phyloP scores from a whole-genome alignment of 441 rosid genomes.

The Pelargonium citronellum region DNA sequence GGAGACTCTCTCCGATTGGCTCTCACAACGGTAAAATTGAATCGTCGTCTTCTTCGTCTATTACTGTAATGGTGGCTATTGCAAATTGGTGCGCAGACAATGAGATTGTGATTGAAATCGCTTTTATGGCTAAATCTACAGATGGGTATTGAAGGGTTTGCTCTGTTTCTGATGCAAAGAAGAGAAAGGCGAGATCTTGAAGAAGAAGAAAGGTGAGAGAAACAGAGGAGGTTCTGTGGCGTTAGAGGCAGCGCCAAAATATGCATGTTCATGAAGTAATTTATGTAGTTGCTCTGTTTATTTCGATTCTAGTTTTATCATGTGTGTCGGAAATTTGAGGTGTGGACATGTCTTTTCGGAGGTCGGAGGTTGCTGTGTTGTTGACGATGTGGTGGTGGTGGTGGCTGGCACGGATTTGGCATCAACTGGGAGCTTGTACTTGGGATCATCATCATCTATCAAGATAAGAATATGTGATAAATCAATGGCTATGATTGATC shows the following conservation, averaged over 20 bases:
- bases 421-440: too few relatives aligned
- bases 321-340: neutral
- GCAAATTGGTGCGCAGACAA: conserved; percentile 21
- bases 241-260: conserved; percentile 28
- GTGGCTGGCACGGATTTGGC: neutral
- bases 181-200: conserved; percentile 28
- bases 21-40: conserved; percentile 26
- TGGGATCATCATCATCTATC: neutral
- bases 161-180: conserved; percentile 28
- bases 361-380: neutral
- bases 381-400: conserved; percentile 1
- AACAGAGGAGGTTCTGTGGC: conserved; percentile 21
- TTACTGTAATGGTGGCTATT: conserved; percentile 19
- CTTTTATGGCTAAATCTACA: conserved; percentile 30
- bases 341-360: neutral
- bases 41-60: conserved; percentile 29
- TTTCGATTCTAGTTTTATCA: neutral
- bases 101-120: conserved; percentile 13
- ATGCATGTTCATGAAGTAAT: conserved; percentile 34
- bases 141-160: conserved; percentile 29
- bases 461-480: neutral
- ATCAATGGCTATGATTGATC: neutral
- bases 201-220: conserved; percentile 22
- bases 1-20: conserved; percentile 72
- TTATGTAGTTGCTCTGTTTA: conserved; percentile 9